These are phyloP conservation scores for Massariosphaeria phaeospora DNA, from an alignment of 495 filamentous ascomycete species.

Conservation along the genomic window DNA sequence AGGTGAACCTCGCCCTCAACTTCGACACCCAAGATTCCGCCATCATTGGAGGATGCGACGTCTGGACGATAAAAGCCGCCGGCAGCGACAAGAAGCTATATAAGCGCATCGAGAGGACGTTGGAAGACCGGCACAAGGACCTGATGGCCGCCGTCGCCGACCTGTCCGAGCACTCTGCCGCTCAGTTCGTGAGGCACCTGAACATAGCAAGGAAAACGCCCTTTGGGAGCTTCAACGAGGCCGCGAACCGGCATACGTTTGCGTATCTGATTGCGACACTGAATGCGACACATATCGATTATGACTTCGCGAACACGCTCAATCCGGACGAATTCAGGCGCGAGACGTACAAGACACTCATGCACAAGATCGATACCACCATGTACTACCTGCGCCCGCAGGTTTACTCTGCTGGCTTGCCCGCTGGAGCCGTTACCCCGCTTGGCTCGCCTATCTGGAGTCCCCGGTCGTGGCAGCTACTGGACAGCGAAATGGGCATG, in stretches of 20 bases:
- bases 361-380: constrained; percentile 78
- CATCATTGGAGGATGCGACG: constrained; percentile 84
- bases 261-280: constrained; percentile 95
- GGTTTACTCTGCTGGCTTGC: constrained; percentile 33
- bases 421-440: constrained; percentile 34
- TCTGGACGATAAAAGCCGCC: constrained; percentile 95
- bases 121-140: constrained; percentile 85
- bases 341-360: constrained; percentile 62
- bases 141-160: constrained; percentile 75
- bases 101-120: constrained; percentile 82
- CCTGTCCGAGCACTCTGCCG: constrained; percentile 68
- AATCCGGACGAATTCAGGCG: constrained; percentile 76
- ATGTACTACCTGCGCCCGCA: constrained; percentile 76
- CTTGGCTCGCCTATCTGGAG: constrained; percentile 57
- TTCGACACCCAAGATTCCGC: constrained; percentile 90
- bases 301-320: constrained; percentile 90
- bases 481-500: constrained; percentile 88
- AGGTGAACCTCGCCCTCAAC: constrained; percentile 81
- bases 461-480: constrained; percentile 79
- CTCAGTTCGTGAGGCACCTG: constrained; percentile 50
- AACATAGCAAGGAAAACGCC: constrained; percentile 80
- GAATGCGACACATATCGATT: constrained; percentile 96
- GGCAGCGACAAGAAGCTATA: constrained; percentile 94
- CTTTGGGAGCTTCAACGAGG: constrained; percentile 82
- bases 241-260: constrained; percentile 82